Conservation (phyloP, 805 yeast genomes). For the Hanseniaspora thailandica region DNA sequence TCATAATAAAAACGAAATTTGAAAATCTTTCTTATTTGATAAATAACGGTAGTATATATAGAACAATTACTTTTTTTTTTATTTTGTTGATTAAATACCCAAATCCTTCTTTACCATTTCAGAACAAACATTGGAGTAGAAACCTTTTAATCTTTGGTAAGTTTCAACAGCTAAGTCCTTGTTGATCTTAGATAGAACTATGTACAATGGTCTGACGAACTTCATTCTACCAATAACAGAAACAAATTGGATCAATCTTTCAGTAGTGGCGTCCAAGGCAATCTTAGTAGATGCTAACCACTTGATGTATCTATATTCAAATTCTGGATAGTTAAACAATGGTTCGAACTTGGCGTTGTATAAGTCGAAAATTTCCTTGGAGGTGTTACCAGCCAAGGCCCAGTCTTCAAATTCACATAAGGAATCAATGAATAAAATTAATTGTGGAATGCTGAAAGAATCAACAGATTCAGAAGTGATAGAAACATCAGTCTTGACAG, state of each 20-base stretch:
- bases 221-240: constrained; percentile 93
- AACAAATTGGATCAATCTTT: constrained; percentile 60
- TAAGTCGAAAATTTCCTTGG: constrained; percentile 28
- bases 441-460: constrained; percentile 59
- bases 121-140: constrained; percentile 78
- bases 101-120: constrained; percentile 76
- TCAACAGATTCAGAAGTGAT: constrained; percentile 25
- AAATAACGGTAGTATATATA: constrained; percentile 15
- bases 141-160: constrained; percentile 44
- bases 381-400: constrained; percentile 27
- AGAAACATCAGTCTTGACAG: constrained; percentile 29
- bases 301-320: constrained; percentile 64
- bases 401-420: constrained; percentile 42
- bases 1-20: constrained; percentile 15
- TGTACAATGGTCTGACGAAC: constrained; percentile 79
- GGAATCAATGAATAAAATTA: constrained; percentile 66
- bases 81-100: constrained; percentile 33
- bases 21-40: too few relatives aligned
- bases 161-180: constrained; percentile 53
- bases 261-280: constrained; percentile 33
- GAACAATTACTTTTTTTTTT: too few relatives aligned
- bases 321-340: constrained; percentile 62
- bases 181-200: constrained; percentile 52
- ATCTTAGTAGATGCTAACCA: constrained; percentile 49
- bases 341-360: constrained; percentile 35